Evolutionary conservation across 164 flowering plant genomes (phyloP), one percentile per base, ranked within the genome.

Genomic region (Tinospora cordifolia): DNA sequence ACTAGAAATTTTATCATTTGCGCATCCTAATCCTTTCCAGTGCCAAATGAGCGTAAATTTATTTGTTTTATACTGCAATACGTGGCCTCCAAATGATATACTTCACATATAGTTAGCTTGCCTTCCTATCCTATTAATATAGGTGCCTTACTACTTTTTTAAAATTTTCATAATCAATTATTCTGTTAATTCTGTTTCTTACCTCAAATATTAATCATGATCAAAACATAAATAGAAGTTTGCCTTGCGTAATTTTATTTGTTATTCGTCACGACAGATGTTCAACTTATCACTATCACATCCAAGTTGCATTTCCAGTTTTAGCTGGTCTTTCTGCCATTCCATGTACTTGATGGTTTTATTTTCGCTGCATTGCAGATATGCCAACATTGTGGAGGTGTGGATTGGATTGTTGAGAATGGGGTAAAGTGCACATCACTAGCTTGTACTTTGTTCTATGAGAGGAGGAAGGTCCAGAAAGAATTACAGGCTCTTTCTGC

Each of bases 361-460:
- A 0, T 7, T 51, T 39, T 7, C 57, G 25, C 40, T 8, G n/a
- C 63, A 26, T 39, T 65, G 10, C 82, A 93, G 98, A 89, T 94
- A 77, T 94, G 99, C 70, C 78, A 84, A 65, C 89, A 90, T 71
- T 94, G 99, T 72, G 98, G 98, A 63, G 98, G 98, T 24, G 96
- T 91, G 8, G 97, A 90, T 72, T 84, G 93, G 94, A 30, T 85
- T 36, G 38, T 86, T 22, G 96, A 92, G 73, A 82, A 86, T 71
- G 97, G 97, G 11, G 83, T 92, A 58, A 92, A 92, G 78, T 92
- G 99, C 81, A 87, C 79, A 15, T 90, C 96, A 8, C 88, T 94
- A 22, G 90, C 97, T n/a, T 90, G 99, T 77, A 71, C 90, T 0
- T 87, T 94, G 68, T 94, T 89, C 78, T 92, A 83, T 39, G 94